These are phyloP conservation scores for Ophiostoma fasciatum DNA, from an alignment of 2,329 filamentous ascomycete genomes.

Conservation along the genomic window DNA sequence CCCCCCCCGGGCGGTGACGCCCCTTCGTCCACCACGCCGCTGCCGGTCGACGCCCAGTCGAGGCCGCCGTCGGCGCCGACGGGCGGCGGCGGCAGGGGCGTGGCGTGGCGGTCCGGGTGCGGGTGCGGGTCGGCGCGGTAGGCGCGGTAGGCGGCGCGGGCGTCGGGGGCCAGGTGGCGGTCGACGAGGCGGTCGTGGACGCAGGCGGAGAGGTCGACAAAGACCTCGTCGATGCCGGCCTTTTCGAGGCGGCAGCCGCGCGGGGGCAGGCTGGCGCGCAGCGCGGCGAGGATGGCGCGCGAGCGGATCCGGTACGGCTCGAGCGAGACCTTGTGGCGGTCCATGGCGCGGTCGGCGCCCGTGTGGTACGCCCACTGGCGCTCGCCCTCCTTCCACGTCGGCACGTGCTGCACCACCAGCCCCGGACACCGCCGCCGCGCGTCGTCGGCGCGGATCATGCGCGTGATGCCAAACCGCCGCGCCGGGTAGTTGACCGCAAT, in stretches of 20 bases:
- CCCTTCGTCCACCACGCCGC: conserved; percentile 5
- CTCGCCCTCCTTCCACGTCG: conserved; percentile 86
- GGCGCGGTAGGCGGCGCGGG: conserved; percentile 44
- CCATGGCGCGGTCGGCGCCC: conserved; percentile 65
- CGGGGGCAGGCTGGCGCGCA: conserved; percentile 58
- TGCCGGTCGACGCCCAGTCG: conserved; percentile 11
- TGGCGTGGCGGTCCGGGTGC: no score
- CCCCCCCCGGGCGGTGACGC: not conserved
- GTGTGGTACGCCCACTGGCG: conserved; percentile 83
- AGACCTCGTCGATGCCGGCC: conserved; percentile 90
- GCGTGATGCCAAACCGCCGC: conserved; percentile 60
- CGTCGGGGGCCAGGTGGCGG: conserved; percentile 54
- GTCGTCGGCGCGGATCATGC: conserved; percentile 66
- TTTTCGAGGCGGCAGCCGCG: conserved; percentile 46
- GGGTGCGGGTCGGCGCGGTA: conserved; percentile 61
- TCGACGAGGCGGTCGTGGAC: conserved; percentile 60
- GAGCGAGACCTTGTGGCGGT: conserved; percentile 82
- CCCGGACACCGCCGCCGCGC: conserved; percentile 77
- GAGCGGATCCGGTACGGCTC: conserved; percentile 85
- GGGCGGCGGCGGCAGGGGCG: conserved; percentile 55
- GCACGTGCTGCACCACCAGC: conserved; percentile 80
- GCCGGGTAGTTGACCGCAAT: conserved; percentile 97
- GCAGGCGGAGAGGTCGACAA: conserved; percentile 78
- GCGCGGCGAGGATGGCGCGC: conserved; percentile 61
- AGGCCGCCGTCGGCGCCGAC: not conserved